phyloP scores from a whole-genome alignment of 2,329 filamentous ascomycete genomes.

The Clarireedia hainanense region DNA sequence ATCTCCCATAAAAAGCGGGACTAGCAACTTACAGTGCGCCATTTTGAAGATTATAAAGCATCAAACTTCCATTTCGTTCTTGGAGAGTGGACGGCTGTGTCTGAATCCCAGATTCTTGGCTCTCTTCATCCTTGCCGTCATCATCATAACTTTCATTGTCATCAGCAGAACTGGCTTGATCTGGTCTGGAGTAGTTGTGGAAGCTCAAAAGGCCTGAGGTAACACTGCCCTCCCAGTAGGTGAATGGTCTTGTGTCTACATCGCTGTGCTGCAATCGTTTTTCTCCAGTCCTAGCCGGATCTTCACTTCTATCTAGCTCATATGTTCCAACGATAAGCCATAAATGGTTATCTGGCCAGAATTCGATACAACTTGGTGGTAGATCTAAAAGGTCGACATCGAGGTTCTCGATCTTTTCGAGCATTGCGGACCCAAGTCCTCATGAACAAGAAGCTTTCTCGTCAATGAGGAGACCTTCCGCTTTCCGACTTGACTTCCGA shows the following conservation, averaged over 20 bases:
- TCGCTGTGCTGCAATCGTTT: neutral
- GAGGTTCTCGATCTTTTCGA: conserved; percentile 5
- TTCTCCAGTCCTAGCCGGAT: conserved; percentile 12
- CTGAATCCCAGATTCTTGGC: neutral
- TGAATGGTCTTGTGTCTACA: neutral
- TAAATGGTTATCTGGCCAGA: conserved; percentile 50
- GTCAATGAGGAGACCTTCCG: too few species aligned
- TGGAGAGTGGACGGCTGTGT: conserved; percentile 39
- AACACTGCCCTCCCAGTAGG: neutral
- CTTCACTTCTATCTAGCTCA: conserved; percentile 48
- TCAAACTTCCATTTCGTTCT: conserved; percentile 63
- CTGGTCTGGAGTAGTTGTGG: neutral
- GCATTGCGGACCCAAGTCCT: neutral
- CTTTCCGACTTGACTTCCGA: too few species aligned
- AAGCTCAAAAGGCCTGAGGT: conserved; percentile 1
- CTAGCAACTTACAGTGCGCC: conserved; percentile 2
- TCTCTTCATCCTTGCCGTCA: neutral
- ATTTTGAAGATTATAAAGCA: conserved; percentile 28
- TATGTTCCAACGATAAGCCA: conserved; percentile 82
- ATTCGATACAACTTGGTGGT: conserved; percentile 72
- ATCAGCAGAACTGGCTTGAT: neutral
- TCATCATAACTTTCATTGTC: neutral
- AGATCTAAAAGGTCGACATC: conserved; percentile 42
- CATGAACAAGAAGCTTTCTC: too few species aligned
- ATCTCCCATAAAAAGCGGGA: neutral